Base-by-base conservation (phyloP, 148 eudicot genomes). In the Heliamphora exappendiculata region DNA sequence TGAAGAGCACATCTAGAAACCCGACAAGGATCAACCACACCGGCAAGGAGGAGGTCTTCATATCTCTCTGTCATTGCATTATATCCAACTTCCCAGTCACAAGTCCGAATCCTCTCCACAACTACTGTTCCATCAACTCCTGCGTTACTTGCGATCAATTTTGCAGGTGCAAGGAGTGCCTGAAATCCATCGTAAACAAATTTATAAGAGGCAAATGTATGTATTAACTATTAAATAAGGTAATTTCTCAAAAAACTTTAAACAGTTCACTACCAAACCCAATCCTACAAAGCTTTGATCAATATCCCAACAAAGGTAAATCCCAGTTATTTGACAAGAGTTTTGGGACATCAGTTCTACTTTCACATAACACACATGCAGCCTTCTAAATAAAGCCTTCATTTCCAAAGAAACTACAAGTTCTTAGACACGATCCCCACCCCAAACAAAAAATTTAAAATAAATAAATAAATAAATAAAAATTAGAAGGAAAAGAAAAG, bases 111-210 rank as follows among this genome's bases (percentile, higher is more conserved):
- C 39, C 75, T 95, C 70, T 89, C 98, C 74, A 88, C 93, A n/a
- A 91, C 87, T 19, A 87, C 86, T 63, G 82, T 89, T 47, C 99
- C 99, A 76, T 95, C 99, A 62, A 84, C 89, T 47, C 99, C 99
- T 26, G 99, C 94, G 81, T 95, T 95, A 39, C 78, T 82, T 57
- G 98, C 97, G 60, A 95, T 95, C 69, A 81, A 44, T 73, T 83
- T 91, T 73, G 98, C 85, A 41, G 99, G 99, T 77, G 94, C 94
- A 75, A 89, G 87, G 39, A 95, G 90, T 62, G 99, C 99, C 99
- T 95, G 96, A 81, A 80, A 85, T 37, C 78, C 67, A 76, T 60
- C 31, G 33, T 54, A 12, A 57, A 50, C 67, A 45, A 77, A 66
- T 49, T 39, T n/a, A 16, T 70, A 12, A 8, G 70, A 45, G 65